Evolutionary conservation across 2,329 filamentous ascomycete genomes (phyloP).

Genomic region (Rhynchosporium secalis): DNA sequence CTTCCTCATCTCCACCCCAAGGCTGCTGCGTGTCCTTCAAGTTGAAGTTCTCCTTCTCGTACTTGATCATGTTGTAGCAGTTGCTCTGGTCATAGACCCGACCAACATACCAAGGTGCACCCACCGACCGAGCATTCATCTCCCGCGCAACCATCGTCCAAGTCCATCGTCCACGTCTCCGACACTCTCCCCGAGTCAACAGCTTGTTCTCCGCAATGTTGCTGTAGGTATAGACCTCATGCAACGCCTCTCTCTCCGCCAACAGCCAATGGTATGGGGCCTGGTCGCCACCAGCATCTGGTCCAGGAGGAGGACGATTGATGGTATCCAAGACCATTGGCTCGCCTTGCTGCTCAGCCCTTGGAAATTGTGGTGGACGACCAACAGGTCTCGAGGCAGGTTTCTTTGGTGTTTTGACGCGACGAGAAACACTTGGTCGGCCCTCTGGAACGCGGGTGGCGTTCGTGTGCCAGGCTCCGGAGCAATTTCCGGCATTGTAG

Average conservation of each 20-base stretch:
- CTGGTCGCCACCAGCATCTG: background rate
- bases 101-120: conserved; percentile 4
- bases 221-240: conserved; percentile 9
- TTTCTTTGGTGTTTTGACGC: background rate
- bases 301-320: conserved; percentile 4
- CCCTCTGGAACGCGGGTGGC: conserved; percentile 1
- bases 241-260: conserved; percentile 11
- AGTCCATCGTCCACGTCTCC: conserved; percentile 8
- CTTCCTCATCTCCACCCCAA: conserved; percentile 1
- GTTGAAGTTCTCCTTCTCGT: conserved; percentile 9
- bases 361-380: too few relatives aligned
- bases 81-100: conserved; percentile 7
- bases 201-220: background rate
- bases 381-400: background rate
- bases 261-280: conserved; percentile 11
- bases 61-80: conserved; percentile 15
- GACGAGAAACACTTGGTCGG: background rate
- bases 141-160: conserved; percentile 15
- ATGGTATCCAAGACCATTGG: background rate
- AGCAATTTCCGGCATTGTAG: conserved; percentile 6
- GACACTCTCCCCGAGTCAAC: conserved; percentile 4
- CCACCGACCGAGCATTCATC: conserved; percentile 6
- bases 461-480: background rate
- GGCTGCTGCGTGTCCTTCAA: conserved; percentile 5
- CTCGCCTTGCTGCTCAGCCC: background rate